Base-by-base conservation (phyloP, 768 basidiomycete species). In the Tylopilus subfusipes region DNA sequence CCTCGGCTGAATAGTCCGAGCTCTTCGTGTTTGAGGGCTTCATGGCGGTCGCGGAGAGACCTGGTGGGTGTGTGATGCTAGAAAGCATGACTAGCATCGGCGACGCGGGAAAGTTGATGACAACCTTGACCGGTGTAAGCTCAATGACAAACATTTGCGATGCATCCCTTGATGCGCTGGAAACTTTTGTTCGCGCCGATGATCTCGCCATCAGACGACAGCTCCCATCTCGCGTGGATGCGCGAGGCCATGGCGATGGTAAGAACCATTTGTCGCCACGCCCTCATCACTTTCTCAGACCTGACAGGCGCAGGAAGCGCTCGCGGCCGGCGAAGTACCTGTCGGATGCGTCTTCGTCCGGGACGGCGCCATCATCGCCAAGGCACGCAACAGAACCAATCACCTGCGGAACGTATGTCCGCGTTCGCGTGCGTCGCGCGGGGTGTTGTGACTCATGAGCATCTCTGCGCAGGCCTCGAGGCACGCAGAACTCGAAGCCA, bases 401-500 rank as follows among this genome's bases (percentile, higher is more conserved):
- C 86, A 98, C 69, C 82, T 96, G 42, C 78, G 86, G 43, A 98
- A 99, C 75, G 95, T 94, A 73, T 56, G 79, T 54, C 33, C n/a
- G n/a, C 11, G n/a, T 21, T 5, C 29, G 14, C 36, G 5, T 19
- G 18, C 16, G 34, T 18, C 29, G n/a, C n/a, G n/a, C 33, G 12
- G 29, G 19, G n/a, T 36, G 40, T 29, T 21, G 43, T 42, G 51
- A 57, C 16, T 45, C 25, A 53, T 27, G 12, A 6, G 7, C 14
- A n/a, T 42, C 19, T 31, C 31, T 48, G 42, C 61, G 39, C 29
- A 98, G 95, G 95, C 94, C 1, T 98, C 96, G 11, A 81, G 96
- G 48, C 97, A 99, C 64, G 96, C 97, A 34, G 97, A 99, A 72
- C 83, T 99, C 22, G 97, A 97, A 70, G 95, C 96, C 2, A 93